phyloP scores from a whole-genome alignment of 108 stramenopile species.

The Discostella stelligeroides region DNA sequence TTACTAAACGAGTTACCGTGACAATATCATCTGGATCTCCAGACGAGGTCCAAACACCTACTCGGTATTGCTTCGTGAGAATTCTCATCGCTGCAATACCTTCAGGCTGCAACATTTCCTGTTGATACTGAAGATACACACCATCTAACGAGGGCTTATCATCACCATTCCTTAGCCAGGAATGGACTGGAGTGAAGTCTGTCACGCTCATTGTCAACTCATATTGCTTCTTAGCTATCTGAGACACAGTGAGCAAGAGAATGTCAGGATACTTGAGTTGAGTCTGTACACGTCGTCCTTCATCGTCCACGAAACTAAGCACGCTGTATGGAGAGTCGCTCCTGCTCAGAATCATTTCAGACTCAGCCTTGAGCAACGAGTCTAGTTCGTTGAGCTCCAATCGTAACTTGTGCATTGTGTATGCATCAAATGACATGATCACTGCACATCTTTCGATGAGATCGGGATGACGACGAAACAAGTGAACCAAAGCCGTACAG shows the following conservation, averaged over 20 bases:
- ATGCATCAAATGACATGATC: slow-evolving; percentile 80
- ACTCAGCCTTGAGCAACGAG: slow-evolving; percentile 8
- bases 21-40: slow-evolving; percentile 73
- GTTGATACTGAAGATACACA: slow-evolving; percentile 75
- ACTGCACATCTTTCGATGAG: slow-evolving; percentile 59
- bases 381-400: slow-evolving; percentile 46
- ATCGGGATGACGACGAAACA: slow-evolving; percentile 69
- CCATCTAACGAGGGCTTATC: slow-evolving; percentile 65
- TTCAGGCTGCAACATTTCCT: slow-evolving; percentile 58
- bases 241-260: slow-evolving; percentile 66
- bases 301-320: slow-evolving; percentile 5
- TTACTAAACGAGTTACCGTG: slow-evolving; percentile 57
- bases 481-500: slow-evolving; percentile 61
- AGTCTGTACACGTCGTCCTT: neutral
- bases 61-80: slow-evolving; percentile 48
- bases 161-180: slow-evolving; percentile 48
- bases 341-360: neutral
- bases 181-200: slow-evolving; percentile 58
- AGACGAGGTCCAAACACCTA: slow-evolving; percentile 66
- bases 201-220: slow-evolving; percentile 54
- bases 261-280: slow-evolving; percentile 49
- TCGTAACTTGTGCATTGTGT: slow-evolving; percentile 68
- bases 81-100: slow-evolving; percentile 50
- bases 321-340: slow-evolving; percentile 20
- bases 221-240: slow-evolving; percentile 50